Percentiles rank a stretch among this genome's conserved stretches.
phyloP scores from a whole-genome alignment of 805 yeast genomes.

The Zygosaccharomyces kombuchaensis region DNA sequence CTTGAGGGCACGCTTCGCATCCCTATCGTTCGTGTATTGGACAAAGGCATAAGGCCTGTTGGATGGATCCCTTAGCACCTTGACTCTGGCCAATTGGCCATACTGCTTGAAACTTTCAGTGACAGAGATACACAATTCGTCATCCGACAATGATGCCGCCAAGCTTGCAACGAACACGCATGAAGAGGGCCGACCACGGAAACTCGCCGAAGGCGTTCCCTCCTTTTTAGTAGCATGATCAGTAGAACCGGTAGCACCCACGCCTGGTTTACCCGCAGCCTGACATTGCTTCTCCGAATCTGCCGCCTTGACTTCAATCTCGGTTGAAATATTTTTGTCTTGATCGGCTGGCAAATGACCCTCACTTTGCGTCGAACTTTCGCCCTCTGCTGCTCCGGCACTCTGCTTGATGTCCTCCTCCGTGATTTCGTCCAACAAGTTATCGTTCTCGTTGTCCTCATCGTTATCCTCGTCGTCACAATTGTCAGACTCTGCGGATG shows the following conservation, averaged over 20 bases:
- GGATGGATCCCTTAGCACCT: constrained; percentile 75
- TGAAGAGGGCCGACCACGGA: constrained; percentile 69
- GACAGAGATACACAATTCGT: constrained; percentile 65
- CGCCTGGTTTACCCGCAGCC: not conserved
- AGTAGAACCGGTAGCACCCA: not conserved
- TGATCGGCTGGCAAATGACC: not conserved
- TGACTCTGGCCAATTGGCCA: constrained; percentile 69
- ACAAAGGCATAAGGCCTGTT: constrained; percentile 92
- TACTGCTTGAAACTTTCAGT: constrained; percentile 62
- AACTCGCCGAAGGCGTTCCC: constrained; percentile 8
- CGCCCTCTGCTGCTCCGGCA: constrained; percentile 16
- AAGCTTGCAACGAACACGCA: constrained; percentile 87
- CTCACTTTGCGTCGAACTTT: not conserved
- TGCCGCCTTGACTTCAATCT: not conserved
- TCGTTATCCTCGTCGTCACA: constrained; percentile 16
- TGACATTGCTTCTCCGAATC: not conserved
- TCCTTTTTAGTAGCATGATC: not conserved
- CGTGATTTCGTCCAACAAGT: constrained; percentile 14
- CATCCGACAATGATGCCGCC: constrained; percentile 61
- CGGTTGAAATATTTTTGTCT: not conserved
- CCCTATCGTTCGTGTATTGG: constrained; percentile 68
- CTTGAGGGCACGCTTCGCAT: constrained; percentile 62
- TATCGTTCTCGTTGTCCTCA: constrained; percentile 15
- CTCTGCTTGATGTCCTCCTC: constrained; percentile 24
- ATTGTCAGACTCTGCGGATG: constrained; percentile 22